Base-by-base conservation (phyloP, 805 yeast genomes). In the Schwanniomyces sp. region DNA sequence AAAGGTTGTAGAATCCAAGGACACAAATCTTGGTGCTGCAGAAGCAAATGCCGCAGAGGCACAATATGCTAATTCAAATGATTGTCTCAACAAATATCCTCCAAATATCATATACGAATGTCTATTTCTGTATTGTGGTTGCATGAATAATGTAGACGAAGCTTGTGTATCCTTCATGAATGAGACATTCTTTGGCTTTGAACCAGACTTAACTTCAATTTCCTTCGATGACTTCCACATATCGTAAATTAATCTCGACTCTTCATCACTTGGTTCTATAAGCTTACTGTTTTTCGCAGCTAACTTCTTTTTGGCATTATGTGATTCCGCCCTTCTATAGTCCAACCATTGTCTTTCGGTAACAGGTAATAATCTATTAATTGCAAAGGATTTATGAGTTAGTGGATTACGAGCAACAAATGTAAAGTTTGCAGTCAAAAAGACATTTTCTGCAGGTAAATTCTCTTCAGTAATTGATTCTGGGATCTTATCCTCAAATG, bases 41-140 rank as follows among this genome's bases (percentile, higher is more conserved):
- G 83, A 84, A 2, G 96, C 75, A 59, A 91, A 90, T 1, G 95
- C 88, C 5, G 96, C 96, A 7, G 96, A 90, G 14, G 92, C 82
- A 68, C 96, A 90, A 63, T 91, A 91, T 1, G 96, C 97, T 59
- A 91, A 79, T 65, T 91, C 98, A 64, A 91, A 91, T 2, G 96
- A 83, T 69, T 91, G 96, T 66, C 97, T 82, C 75, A 91, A 79
- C 60, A 91, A 72, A 61, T 91, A 91, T 26, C 98, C 98, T 57
- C 98, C 98, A 66, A 91, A 91, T 40, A 91, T 88, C 89, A 91
- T 90, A 69, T 86, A 89, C 3, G 95, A 87, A 64, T 91, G 96
- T 64, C 96, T 81, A 73, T 91, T 91, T 69, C 97, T 82, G 71
- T 91, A 91, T 71, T 91, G 97, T 1, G 97, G 97, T 69, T 91